Percentiles rank a stretch among this genome's conserved stretches.
Evolutionary conservation across 495 filamentous ascomycete genomes (phyloP).

Genomic region (Haplographium delicatum): DNA sequence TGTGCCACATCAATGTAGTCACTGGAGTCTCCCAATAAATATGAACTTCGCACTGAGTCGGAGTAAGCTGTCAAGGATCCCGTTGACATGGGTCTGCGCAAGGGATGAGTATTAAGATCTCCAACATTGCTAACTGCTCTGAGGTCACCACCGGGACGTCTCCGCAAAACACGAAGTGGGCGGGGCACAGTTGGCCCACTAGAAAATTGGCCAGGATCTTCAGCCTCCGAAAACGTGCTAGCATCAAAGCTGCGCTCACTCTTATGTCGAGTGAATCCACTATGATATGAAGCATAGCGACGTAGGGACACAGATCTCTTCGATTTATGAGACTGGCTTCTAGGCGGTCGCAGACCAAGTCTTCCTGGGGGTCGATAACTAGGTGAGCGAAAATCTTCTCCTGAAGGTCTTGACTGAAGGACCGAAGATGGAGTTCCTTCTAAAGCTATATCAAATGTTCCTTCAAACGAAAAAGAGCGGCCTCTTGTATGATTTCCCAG

Average conservation of each 20-base stretch:
- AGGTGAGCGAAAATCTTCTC: slow-evolving; percentile 28
- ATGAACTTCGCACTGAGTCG: slow-evolving; percentile 62
- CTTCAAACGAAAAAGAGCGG: slow-evolving; percentile 31
- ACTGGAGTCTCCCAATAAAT: slow-evolving; percentile 36
- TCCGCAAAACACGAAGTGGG: slow-evolving; percentile 63
- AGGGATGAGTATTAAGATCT: slow-evolving; percentile 50
- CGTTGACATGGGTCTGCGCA: slow-evolving; percentile 61
- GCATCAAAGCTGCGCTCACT: slow-evolving; percentile 57
- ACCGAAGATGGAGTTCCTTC: slow-evolving; percentile 20
- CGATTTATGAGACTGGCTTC: slow-evolving; percentile 18
- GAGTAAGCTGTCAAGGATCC: slow-evolving; percentile 65
- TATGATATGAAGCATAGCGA: slow-evolving; percentile 64
- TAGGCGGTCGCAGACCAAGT: slow-evolving; percentile 1
- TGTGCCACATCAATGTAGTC: slow-evolving; percentile 39
- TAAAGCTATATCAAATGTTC: slow-evolving; percentile 9
- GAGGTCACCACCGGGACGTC: slow-evolving; percentile 85
- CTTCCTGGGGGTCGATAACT: slow-evolving; percentile 31
- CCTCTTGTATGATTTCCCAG: slow-evolving; percentile 28
- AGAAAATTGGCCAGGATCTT: slow-evolving; percentile 12
- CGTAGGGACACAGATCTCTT: slow-evolving; percentile 31
- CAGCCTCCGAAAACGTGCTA: slow-evolving; percentile 45
- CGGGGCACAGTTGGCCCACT: slow-evolving; percentile 30
- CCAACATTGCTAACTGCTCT: slow-evolving; percentile 70
- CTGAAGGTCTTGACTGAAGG: slow-evolving; percentile 13
- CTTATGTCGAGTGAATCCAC: slow-evolving; percentile 55